Base-by-base conservation (phyloP, 1,284 basidiomycete genomes). In the Chalciporus sp. region DNA sequence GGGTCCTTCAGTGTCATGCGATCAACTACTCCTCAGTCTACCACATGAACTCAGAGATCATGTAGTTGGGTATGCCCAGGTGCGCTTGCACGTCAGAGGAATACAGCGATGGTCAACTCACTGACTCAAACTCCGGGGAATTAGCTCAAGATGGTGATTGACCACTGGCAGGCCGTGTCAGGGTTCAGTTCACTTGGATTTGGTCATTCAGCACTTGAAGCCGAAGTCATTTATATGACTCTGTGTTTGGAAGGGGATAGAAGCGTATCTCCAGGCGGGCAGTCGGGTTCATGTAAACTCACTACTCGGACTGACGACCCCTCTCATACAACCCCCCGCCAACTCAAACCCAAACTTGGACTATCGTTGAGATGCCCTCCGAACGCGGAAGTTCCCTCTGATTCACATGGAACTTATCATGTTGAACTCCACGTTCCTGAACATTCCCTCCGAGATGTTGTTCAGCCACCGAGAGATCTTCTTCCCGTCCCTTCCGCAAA, bases 81-180 rank as follows among this genome's bases (percentile, higher is more conserved):
- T 91, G 52, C 47, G 74, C 52, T n/a, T 14, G 31, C 1, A 28
- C 9, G 41, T 6, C 6, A 23, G 7, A 28, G 7, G 19, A 12
- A 2, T 23, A 33, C 20, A 7, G 6, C 10, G 33, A n/a, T 37
- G 35, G 6, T 17, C 31, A 42, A 16, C 29, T n/a, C 10, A 47
- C 26, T 47, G 23, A 51, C 27, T 31, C 29, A 6, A 12, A 33
- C 31, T 12, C 31, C 11, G 31, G 31, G 12, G n/a, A 19, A 7
- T 41, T 65, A 94, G 89, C 85, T 98, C 58, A 98, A 98, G 74
- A 95, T 94, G 66, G 79, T 97, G 49, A 94, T 98, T 67, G 92
- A 94, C 64, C 82, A 23, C 23, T 23, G 23, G 23, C 23, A 88
- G 67, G 85, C 95, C 44, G 92, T 91, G 0, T 74, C 77, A 16